phyloP scores from a whole-genome alignment of 163 green algal genomes.

The Scenedesmus sp. region DNA sequence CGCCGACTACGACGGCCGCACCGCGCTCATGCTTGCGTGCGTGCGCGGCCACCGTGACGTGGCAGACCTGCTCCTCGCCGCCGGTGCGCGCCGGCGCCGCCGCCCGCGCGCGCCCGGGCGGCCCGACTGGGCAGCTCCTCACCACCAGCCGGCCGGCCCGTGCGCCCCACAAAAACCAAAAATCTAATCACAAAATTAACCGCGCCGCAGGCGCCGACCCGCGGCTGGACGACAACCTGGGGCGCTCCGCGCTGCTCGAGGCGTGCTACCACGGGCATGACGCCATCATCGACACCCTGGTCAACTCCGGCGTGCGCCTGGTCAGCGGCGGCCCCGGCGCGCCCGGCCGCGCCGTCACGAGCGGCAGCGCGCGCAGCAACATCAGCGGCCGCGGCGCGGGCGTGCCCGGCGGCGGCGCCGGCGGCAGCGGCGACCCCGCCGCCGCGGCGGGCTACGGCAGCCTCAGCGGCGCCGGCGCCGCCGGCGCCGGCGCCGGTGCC shows the following conservation, averaged over 20 bases:
- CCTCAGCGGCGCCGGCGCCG: not conserved
- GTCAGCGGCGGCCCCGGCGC: conserved; percentile 10
- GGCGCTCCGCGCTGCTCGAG: conserved; percentile 41
- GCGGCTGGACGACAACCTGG: conserved; percentile 40
- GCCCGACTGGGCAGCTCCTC: too few relatives aligned
- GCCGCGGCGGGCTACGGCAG: not conserved
- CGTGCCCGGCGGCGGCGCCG: not conserved
- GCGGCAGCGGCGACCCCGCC: not conserved
- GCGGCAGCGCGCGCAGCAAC: not conserved
- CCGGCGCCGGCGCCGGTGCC: not conserved
- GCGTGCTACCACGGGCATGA: conserved; percentile 44
- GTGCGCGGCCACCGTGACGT: conserved; percentile 36
- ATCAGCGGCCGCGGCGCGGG: not conserved
- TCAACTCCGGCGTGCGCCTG: not conserved
- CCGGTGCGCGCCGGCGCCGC: too few relatives aligned
- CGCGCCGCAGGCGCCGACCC: conserved; percentile 34
- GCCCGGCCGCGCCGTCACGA: not conserved
- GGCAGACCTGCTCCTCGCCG: conserved; percentile 18
- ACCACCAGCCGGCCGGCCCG: too few relatives aligned
- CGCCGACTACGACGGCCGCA: conserved; percentile 62
- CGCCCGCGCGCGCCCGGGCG: too few relatives aligned
- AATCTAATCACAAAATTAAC: not conserved
- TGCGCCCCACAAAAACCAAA: not conserved
- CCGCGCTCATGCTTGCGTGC: conserved; percentile 59
- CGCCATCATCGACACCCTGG: conserved; percentile 24